Base-by-base conservation (phyloP, 371 early-diverging fungal species). In the Zopfochytrium polystomum region DNA sequence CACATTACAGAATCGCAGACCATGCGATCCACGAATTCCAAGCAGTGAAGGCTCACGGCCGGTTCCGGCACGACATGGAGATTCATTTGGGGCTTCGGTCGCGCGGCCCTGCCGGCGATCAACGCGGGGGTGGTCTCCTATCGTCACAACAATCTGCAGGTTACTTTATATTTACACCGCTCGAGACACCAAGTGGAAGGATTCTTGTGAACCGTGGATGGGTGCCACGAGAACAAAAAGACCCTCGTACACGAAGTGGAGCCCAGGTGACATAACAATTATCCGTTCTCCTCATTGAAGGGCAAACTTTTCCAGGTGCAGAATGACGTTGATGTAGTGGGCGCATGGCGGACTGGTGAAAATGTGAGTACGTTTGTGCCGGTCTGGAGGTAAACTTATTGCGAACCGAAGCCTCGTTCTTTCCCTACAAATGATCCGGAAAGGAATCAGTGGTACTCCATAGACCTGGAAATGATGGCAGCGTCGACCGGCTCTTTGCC, bases 201-300 rank as follows among this genome's bases (percentile, higher is more conserved):
- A 58, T 92, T 13, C 74, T 94, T 22, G 85, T 94, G 11, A 85
- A 88, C 60, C 78, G 93, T 38, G 93, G 95, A 2, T 95, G 93
- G 93, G 83, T 95, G 13, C 78, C 87, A 3, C 77, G 82, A 7
- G 87, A 42, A 13, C n/a, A 13, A n/a, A 87, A 1, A 85, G 84
- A 63, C 78, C 75, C 29, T 86, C 86, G 3, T 83, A 72, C 20
- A 56, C 62, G 2, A 69, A 75, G 0, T 74, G 88, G 15, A 77
- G 80, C 2, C 42, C 4, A 7, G 45, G 45, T 54, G 15, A 7
- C 38, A 18, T 35, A 29, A 5, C 6, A 29, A n/a, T 42, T 42
- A 11, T 13, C n/a, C 42, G 11, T 42, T 42, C n/a, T n/a, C 11
- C n/a, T 42, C 42, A 42, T 42, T 13, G n/a, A 52, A 32, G n/a